phyloP scores from a whole-genome alignment of 768 basidiomycete genomes.

The Glaciozyma martinii region DNA sequence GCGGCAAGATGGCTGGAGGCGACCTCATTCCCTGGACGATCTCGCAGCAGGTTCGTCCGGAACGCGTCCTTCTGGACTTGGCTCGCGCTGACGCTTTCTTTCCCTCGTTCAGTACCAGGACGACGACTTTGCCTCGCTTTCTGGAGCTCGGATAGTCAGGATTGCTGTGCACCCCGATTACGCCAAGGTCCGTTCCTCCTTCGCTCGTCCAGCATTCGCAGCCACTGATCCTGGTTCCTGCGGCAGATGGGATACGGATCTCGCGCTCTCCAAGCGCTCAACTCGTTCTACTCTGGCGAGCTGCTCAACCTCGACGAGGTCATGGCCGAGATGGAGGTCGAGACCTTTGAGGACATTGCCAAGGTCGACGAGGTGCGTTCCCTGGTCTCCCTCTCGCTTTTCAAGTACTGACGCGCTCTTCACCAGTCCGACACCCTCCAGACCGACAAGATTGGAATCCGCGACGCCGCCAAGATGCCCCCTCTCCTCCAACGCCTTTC shows the following conservation, averaged over 20 bases:
- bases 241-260: conserved; percentile 92
- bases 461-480: conserved; percentile 71
- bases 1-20: conserved; percentile 77
- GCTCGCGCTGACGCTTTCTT: conserved; percentile 13
- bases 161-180: conserved; percentile 96
- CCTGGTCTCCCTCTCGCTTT: too few species aligned
- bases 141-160: conserved; percentile 81
- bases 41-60: conserved; percentile 52
- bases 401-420: not conserved
- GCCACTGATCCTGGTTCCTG: not conserved
- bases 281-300: conserved; percentile 87
- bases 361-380: conserved; percentile 36
- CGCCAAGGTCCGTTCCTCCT: conserved; percentile 52
- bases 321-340: conserved; percentile 44
- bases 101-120: conserved; percentile 71
- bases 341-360: conserved; percentile 52
- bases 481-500: conserved; percentile 82
- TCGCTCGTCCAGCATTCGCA: not conserved
- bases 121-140: conserved; percentile 79
- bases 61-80: not conserved
- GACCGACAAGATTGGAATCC: conserved; percentile 65
- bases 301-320: conserved; percentile 77
- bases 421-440: conserved; percentile 52
- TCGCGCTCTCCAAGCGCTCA: conserved; percentile 73
- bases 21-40: conserved; percentile 98